Base-by-base conservation (phyloP, 2,329 filamentous ascomycete species). In the Pseudodiploospora longispora region DNA sequence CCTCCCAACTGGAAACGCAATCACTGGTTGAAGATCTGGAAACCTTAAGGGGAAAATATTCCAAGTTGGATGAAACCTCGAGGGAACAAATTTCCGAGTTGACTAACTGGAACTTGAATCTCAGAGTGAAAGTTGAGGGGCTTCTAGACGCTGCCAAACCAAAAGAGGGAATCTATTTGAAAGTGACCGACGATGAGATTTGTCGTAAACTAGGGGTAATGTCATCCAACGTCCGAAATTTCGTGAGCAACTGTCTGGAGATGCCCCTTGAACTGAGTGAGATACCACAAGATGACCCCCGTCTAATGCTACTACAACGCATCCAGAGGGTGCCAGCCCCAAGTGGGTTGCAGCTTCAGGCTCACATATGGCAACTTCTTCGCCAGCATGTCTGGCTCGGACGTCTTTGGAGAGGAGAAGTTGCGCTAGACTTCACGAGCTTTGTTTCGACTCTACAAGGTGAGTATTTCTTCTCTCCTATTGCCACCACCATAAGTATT, bases 171-270 rank as follows among this genome's bases (percentile, higher is more conserved):
- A 43, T 6, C 10, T 43, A 43, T 6, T 4, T n/a, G 32, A 43
- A 47, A 34, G 27, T 43, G 1, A 10, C 44, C 8, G 44, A 47
- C 12, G 31, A 37, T 3, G 32, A 39, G 2, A 40, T 47, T 5
- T 1, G 6, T 2, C 5, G 10, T 5, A 39, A 7, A 7, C 43
- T 40, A 40, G 27, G 6, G 37, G 19, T 4, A 10, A 6, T 47
- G 9, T 40, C 29, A 3, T 47, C 27, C 27, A 43, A 43, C 30
- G 32, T 47, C 4, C 40, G 37, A 2, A 35, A n/a, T 4, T 6
- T 43, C 3, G 29, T 43, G 5, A 8, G 30, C n/a, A 30, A 36
- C 4, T 46, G 4, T 6, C 10, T 42, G 3, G 38, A 38, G 8
- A 10, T 33, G 9, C 2, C 4, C 1, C 35, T 4, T 9, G 12